Percentiles rank a stretch among this genome's conserved stretches.
Evolutionary conservation across 305 asterid genomes (phyloP).

Genomic region (Withania somnifera): DNA sequence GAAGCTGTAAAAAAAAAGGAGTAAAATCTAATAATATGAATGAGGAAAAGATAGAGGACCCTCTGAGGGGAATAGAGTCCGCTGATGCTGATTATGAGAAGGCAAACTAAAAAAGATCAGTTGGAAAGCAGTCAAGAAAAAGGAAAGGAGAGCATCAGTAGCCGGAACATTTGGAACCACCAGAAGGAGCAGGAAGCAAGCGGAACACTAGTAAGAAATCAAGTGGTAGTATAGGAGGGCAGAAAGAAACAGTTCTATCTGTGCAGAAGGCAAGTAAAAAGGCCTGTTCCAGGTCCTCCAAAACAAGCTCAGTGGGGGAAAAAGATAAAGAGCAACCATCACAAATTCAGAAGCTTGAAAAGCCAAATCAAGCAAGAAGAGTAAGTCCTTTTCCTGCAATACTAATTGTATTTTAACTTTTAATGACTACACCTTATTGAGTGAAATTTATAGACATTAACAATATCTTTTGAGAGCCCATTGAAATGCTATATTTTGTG

Average conservation of each 20-base stretch:
- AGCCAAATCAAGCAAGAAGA: constrained; percentile 45
- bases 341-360: constrained; percentile 25
- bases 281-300: constrained; percentile 17
- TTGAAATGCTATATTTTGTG: not conserved
- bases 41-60: constrained; percentile 18
- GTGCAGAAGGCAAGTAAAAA: constrained; percentile 28
- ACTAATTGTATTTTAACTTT: not conserved
- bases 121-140: constrained; percentile 30
- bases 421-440: not conserved
- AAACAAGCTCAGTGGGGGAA: constrained; percentile 26
- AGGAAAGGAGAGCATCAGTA: constrained; percentile 16
- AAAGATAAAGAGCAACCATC: constrained; percentile 25
- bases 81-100: constrained; percentile 16
- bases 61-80: constrained; percentile 16
- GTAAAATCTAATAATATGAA: constrained; percentile 22
- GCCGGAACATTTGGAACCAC: constrained; percentile 10
- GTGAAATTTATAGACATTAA: not conserved
- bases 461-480: not conserved
- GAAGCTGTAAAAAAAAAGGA: constrained; percentile 40
- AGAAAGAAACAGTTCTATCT: constrained; percentile 19
- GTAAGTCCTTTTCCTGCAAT: constrained; percentile 30
- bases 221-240: constrained; percentile 19
- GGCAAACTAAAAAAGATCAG: constrained; percentile 13
- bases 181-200: constrained; percentile 12
- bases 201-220: constrained; percentile 14